Conservation (phyloP, 345 rosid species). For the Angophora floribunda region DNA sequence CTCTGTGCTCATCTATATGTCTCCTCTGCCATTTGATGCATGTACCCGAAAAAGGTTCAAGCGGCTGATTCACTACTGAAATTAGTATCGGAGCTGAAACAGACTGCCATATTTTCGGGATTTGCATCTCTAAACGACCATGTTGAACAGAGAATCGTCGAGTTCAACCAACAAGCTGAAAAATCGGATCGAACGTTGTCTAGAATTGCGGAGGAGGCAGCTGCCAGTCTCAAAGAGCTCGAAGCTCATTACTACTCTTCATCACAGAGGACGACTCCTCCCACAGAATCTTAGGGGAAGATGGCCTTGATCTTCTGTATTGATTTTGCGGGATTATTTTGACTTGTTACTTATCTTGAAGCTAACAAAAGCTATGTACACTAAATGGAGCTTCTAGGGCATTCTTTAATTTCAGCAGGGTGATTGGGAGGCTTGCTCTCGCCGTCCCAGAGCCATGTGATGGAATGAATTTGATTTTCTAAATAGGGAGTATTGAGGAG, state of each 20-base stretch:
- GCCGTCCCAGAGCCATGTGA: background rate
- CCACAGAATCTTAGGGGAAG: background rate
- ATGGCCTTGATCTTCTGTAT: background rate
- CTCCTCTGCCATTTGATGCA: background rate
- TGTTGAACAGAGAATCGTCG: slow-evolving; percentile 63
- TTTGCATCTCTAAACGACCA: slow-evolving; percentile 90
- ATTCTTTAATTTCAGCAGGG: background rate
- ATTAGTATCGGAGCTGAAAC: slow-evolving; percentile 81
- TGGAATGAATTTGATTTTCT: background rate
- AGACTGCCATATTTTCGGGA: slow-evolving; percentile 83
- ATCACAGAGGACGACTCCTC: slow-evolving; percentile 26
- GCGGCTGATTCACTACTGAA: slow-evolving; percentile 87
- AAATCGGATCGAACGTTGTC: slow-evolving; percentile 56
- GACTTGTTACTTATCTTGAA: background rate
- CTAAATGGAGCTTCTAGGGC: background rate
- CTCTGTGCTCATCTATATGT: background rate
- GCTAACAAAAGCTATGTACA: background rate
- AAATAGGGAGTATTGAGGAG: background rate
- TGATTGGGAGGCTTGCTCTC: background rate
- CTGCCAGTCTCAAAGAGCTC: slow-evolving; percentile 83
- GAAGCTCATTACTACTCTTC: slow-evolving; percentile 81
- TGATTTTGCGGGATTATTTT: background rate
- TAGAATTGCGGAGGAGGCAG: slow-evolving; percentile 70
- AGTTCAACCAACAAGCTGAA: slow-evolving; percentile 56
- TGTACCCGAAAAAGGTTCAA: slow-evolving; percentile 41